phyloP scores from a whole-genome alignment of 1,139 yeast genomes.

The Geotrichum cucujoidarum region DNA sequence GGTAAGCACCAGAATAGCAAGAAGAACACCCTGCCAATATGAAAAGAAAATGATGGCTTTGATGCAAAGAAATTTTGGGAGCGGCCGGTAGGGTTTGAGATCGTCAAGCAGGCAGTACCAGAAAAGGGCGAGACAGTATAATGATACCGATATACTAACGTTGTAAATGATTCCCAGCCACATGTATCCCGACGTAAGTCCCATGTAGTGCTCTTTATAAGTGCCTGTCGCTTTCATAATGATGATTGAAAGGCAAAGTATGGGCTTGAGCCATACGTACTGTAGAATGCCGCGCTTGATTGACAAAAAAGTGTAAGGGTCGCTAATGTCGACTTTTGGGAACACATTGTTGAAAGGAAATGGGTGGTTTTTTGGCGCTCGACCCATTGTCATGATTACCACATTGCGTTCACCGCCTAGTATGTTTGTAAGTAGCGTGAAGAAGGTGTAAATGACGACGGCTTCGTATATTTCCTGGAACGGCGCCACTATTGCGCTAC shows the following conservation, averaged over 20 bases:
- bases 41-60: constrained; percentile 91
- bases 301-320: constrained; percentile 69
- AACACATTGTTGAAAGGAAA: constrained; percentile 56
- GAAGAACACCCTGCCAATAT: constrained; percentile 86
- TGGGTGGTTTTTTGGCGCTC: constrained; percentile 61
- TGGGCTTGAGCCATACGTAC: constrained; percentile 91
- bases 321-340: constrained; percentile 71
- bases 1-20: constrained; percentile 56
- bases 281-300: constrained; percentile 86
- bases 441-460: constrained; percentile 89
- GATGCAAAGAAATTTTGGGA: constrained; percentile 89
- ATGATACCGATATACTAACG: constrained; percentile 69
- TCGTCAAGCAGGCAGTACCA: constrained; percentile 85
- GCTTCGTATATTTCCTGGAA: constrained; percentile 90
- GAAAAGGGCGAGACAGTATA: constrained; percentile 81
- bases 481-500: constrained; percentile 61
- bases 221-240: constrained; percentile 48
- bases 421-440: constrained; percentile 71
- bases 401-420: constrained; percentile 90
- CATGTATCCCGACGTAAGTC: constrained; percentile 48
- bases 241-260: constrained; percentile 56
- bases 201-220: constrained; percentile 46
- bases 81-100: constrained; percentile 73
- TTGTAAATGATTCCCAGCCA: constrained; percentile 75
- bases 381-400: constrained; percentile 65